A percentile compares a stretch with the other conserved stretches of the same genome.
Evolutionary conservation across 495 filamentous ascomycete genomes (phyloP).

Genomic region (Chaetomium tenue): DNA sequence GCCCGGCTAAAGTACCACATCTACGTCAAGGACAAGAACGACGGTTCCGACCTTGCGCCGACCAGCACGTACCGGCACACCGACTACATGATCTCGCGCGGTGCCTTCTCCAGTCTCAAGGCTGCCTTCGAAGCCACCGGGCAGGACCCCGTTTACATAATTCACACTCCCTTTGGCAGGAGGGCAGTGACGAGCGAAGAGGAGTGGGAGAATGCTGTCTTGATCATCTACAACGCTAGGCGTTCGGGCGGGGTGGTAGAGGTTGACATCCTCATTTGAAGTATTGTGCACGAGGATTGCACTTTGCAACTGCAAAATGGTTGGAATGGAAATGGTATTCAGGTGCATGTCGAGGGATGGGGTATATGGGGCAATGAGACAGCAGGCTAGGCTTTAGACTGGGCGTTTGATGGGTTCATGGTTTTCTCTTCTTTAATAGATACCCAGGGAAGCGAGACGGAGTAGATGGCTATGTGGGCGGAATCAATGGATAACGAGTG

Average conservation of each 20-base stretch:
- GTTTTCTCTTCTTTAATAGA: neutral
- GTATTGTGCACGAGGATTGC: neutral
- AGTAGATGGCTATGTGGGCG: neutral
- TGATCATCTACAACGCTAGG: slow-evolving; percentile 24
- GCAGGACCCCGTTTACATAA: slow-evolving; percentile 19
- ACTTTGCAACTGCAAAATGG: neutral
- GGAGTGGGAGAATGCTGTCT: slow-evolving; percentile 25
- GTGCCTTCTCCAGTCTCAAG: slow-evolving; percentile 23
- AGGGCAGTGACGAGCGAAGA: slow-evolving; percentile 9
- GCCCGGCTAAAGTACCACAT: slow-evolving; percentile 26
- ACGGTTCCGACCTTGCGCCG: slow-evolving; percentile 17
- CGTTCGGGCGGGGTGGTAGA: slow-evolving; percentile 23
- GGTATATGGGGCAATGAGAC: too few relatives aligned
- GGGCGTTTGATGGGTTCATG: neutral
- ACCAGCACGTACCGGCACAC: slow-evolving; percentile 20
- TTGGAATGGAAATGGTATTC: neutral
- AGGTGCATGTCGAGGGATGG: too few relatives aligned
- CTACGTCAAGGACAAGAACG: slow-evolving; percentile 23
- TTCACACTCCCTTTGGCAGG: slow-evolving; percentile 19
- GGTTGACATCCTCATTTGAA: slow-evolving; percentile 25
- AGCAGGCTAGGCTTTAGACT: too few relatives aligned
- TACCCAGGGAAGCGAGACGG: slow-evolving; percentile 1
- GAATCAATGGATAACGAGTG: neutral
- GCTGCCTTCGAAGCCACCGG: slow-evolving; percentile 19
- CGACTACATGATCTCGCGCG: slow-evolving; percentile 13